Evolutionary conservation across 306 rosid genomes (phyloP).

Genomic region (Begonia fuchsioides): DNA sequence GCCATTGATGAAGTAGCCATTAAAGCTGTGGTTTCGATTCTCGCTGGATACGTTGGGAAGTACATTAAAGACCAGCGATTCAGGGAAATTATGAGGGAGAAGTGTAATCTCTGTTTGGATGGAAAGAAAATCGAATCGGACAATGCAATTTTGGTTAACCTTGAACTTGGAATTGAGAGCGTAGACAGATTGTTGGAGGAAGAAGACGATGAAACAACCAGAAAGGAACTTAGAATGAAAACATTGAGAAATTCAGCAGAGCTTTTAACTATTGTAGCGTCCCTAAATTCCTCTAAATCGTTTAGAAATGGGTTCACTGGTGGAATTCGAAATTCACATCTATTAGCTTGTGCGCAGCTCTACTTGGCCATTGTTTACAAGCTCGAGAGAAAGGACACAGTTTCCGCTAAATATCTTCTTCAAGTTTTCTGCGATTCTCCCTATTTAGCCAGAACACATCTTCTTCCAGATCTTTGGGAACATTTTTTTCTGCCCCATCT

Average conservation of each 20-base stretch:
- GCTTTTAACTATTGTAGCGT: slow-evolving; percentile 35
- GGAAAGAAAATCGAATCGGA: slow-evolving; percentile 19
- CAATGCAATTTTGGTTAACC: slow-evolving; percentile 20
- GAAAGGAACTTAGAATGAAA: slow-evolving; percentile 24
- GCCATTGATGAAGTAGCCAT: slow-evolving; percentile 47
- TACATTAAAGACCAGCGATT: slow-evolving; percentile 37
- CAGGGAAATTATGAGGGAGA: slow-evolving; percentile 28
- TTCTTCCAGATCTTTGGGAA: slow-evolving; percentile 88
- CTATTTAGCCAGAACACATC: slow-evolving; percentile 45
- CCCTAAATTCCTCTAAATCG: slow-evolving; percentile 24
- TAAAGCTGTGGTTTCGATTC: slow-evolving; percentile 48
- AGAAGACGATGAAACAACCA: slow-evolving; percentile 16
- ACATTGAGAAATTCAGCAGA: slow-evolving; percentile 27
- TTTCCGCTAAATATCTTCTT: slow-evolving; percentile 52
- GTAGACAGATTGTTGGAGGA: slow-evolving; percentile 38
- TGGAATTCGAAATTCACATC: slow-evolving; percentile 33
- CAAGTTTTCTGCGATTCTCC: slow-evolving; percentile 65
- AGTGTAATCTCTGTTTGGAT: slow-evolving; percentile 38
- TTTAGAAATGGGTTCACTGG: slow-evolving; percentile 18
- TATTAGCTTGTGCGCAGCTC: slow-evolving; percentile 68
- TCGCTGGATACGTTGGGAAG: slow-evolving; percentile 50
- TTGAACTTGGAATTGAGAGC: slow-evolving; percentile 34
- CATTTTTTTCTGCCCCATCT: slow-evolving; percentile 84
- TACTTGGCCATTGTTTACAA: slow-evolving; percentile 63
- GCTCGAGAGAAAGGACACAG: slow-evolving; percentile 39